Evolutionary conservation across 169 alveolate genomes (phyloP), one percentile per base, ranked within the genome.

Genomic region (Cryptosporidium sp.): DNA sequence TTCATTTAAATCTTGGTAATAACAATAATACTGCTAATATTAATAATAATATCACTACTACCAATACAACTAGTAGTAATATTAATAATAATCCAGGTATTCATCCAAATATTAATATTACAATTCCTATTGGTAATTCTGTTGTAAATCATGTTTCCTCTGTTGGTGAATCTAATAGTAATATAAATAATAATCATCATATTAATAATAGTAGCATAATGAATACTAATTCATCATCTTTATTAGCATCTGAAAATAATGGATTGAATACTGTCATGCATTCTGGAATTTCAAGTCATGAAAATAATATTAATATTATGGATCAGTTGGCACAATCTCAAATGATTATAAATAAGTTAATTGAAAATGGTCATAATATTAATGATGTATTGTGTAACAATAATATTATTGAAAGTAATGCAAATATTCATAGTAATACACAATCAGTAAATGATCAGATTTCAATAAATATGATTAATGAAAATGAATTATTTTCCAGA

Each of bases 251-350:
- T 21, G 67, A 56, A 56, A 56, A 56, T 4, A 56, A 56, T 21
- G 67, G 37, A 56, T 23, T 56, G 14, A 56, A 56, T 26, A 23
- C 67, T 21, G 37, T 26, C 21, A 16, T 53, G 2, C 2, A n/a
- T 56, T 21, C 67, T 8, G 18, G 67, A 23, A 21, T 26, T 56
- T 56, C 67, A 26, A 56, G 6, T 56, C 7, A 56, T 44, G 56
- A 69, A 21, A 18, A 29, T 39, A 70, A 42, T 70, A 45, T 16
- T 45, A 70, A 44, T 51, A 6, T 70, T 42, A 48, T 70, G 45
- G 58, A 48, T 70, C 48, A 52, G 23, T 29, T 70, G 8, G 9
- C 85, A 21, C 69, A 70, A 21, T 73, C 86, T 18, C 86, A 35
- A n/a, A 53, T 73, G 16, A 18, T 73, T 18, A 6, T 73, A 21